A percentile compares a stretch with the other conserved stretches of the same genome.
These are phyloP conservation scores for Blastobotrys raffinosifermentans DNA, from an alignment of 1,139 yeast genomes.

Conservation along the genomic window DNA sequence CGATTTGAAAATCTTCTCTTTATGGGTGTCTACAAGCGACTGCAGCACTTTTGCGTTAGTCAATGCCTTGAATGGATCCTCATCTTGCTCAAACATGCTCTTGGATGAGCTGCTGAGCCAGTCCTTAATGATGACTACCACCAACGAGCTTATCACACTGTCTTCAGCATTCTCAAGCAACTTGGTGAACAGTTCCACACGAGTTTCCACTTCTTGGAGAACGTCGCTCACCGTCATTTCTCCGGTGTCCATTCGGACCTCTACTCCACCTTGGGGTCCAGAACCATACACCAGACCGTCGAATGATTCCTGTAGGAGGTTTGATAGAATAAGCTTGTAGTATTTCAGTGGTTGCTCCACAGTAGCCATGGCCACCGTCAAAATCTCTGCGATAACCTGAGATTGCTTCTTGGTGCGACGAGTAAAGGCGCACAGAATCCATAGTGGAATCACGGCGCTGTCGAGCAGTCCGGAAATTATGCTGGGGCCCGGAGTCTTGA, in stretches of 20 bases:
- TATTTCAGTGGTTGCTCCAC: too few relatives aligned
- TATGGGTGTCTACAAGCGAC: conserved; percentile 53
- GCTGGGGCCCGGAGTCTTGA: too few relatives aligned
- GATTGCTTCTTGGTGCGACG: too few relatives aligned
- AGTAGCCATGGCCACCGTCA: too few relatives aligned
- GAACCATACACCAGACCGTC: conserved; percentile 32
- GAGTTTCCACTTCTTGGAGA: conserved; percentile 44
- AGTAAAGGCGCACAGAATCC: conserved; percentile 58
- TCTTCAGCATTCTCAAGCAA: conserved; percentile 49
- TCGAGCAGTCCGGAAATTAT: conserved; percentile 27
- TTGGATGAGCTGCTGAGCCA: conserved; percentile 45
- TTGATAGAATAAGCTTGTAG: conserved; percentile 3
- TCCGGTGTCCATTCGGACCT: conserved; percentile 34
- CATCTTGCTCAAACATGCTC: conserved; percentile 13
- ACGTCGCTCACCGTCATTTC: background rate
- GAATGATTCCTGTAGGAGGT: conserved; percentile 7
- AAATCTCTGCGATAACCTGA: too few relatives aligned
- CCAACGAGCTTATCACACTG: conserved; percentile 42
- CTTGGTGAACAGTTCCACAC: conserved; percentile 43
- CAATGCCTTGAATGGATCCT: conserved; percentile 50
- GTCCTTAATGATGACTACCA: conserved; percentile 48
- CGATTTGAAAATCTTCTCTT: conserved; percentile 54
- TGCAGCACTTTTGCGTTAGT: conserved; percentile 63
- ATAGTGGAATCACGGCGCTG: conserved; percentile 41
- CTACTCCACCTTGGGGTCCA: conserved; percentile 53